phyloP scores from a whole-genome alignment of 176 grass and related monocot species.

The Guadua angustifolia region DNA sequence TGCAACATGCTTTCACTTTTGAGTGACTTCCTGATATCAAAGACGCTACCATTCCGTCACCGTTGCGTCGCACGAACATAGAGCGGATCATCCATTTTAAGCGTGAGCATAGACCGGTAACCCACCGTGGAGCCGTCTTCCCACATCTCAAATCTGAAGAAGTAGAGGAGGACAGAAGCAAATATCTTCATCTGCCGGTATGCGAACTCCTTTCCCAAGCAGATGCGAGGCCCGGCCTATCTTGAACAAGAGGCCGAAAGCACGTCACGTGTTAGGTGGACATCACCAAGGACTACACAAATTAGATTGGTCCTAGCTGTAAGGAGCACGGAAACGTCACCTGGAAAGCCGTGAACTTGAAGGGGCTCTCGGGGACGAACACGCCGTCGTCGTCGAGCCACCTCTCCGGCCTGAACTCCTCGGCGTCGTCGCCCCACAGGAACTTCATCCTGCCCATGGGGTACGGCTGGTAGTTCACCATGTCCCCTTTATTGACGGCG shows the following conservation, averaged over 20 bases:
- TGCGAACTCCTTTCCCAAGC: conserved; percentile 89
- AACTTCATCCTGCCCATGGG: conserved; percentile 87
- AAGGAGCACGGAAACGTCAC: conserved; percentile 12
- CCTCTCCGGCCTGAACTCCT: conserved; percentile 76
- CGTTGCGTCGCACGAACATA: conserved; percentile 47
- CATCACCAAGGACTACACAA: not conserved
- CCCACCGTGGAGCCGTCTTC: conserved; percentile 39
- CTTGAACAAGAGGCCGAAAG: not conserved
- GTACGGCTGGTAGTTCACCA: conserved; percentile 79
- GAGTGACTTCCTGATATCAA: not conserved
- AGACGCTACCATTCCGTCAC: not conserved
- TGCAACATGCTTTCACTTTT: not conserved
- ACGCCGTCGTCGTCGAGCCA: conserved; percentile 62
- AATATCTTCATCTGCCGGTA: conserved; percentile 90
- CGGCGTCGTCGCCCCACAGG: conserved; percentile 76
- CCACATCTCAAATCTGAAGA: conserved; percentile 71
- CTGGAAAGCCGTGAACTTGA: conserved; percentile 87
- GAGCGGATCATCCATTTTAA: conserved; percentile 64
- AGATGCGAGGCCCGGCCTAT: conserved; percentile 77
- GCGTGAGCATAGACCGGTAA: conserved; percentile 53
- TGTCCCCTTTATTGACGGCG: conserved; percentile 64
- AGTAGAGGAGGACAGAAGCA: conserved; percentile 52
- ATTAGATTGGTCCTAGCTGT: not conserved
- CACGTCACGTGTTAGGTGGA: conserved; percentile 1
- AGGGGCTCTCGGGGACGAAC: conserved; percentile 68